These are phyloP conservation scores for Penicillium odoratum DNA, from an alignment of 495 filamentous ascomycete genomes.

Conservation along the genomic window DNA sequence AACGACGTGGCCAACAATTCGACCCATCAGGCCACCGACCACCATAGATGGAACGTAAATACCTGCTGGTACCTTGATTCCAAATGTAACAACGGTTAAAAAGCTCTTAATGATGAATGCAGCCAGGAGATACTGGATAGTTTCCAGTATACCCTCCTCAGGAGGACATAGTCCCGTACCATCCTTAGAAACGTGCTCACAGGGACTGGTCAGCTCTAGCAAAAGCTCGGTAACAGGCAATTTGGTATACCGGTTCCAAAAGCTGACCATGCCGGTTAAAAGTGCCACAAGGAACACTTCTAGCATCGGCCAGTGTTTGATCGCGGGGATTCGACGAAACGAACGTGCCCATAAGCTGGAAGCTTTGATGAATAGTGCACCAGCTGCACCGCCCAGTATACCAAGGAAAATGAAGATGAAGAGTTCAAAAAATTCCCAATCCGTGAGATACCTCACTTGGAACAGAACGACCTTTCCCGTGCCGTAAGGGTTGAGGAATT, in stretches of 20 bases:
- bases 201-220: slow-evolving; percentile 87
- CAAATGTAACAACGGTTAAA: slow-evolving; percentile 85
- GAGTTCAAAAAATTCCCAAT: slow-evolving; percentile 95
- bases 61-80: slow-evolving; percentile 92
- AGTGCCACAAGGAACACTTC: slow-evolving; percentile 89
- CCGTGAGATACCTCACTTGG: slow-evolving; percentile 84
- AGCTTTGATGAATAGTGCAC: slow-evolving; percentile 96
- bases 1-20: slow-evolving; percentile 80
- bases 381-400: slow-evolving; percentile 76
- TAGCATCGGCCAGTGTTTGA: slow-evolving; percentile 81
- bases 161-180: slow-evolving; percentile 74
- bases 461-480: slow-evolving; percentile 97
- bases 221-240: slow-evolving; percentile 87
- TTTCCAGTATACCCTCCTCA: slow-evolving; percentile 69
- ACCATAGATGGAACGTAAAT: slow-evolving; percentile 99
- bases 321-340: slow-evolving; percentile 75
- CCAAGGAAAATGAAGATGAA: slow-evolving; percentile 81
- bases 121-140: slow-evolving; percentile 66
- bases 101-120: slow-evolving; percentile 90
- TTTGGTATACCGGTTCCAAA: slow-evolving; percentile 92
- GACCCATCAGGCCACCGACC: slow-evolving; percentile 89
- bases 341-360: slow-evolving; percentile 83
- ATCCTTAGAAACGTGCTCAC: slow-evolving; percentile 60
- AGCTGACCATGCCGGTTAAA: slow-evolving; percentile 79
- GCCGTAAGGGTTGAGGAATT: slow-evolving; percentile 94